Conservation (phyloP, 306 rosid genomes). For the Canavalia ensiformis region DNA sequence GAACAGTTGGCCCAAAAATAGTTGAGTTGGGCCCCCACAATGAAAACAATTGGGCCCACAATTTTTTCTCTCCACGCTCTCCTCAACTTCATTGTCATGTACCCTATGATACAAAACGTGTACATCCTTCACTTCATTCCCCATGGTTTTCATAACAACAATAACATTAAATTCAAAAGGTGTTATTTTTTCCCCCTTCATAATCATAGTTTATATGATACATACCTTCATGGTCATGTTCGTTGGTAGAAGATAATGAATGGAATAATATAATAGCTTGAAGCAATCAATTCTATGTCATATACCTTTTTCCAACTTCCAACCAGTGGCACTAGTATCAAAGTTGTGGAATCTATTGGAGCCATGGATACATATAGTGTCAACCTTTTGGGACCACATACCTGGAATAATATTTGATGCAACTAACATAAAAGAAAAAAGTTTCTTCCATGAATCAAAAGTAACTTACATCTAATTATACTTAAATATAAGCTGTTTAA, state of each 20-base stretch:
- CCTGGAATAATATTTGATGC: conserved; percentile 27
- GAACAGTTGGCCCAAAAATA: conserved; percentile 38
- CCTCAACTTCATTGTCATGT: neutral
- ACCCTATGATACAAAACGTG: conserved; percentile 4
- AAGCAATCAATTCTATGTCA: conserved; percentile 41
- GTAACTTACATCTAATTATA: no score
- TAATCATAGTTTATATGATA: neutral
- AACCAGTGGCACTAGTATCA: conserved; percentile 15
- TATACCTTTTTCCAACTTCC: conserved; percentile 30
- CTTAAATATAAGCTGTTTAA: no score
- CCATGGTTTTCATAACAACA: neutral
- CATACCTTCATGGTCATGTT: conserved; percentile 17
- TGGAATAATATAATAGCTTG: conserved; percentile 22
- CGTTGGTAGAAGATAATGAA: neutral
- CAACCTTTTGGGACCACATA: conserved; percentile 46
- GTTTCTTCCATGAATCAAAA: no score
- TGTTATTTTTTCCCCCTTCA: neutral
- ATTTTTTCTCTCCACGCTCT: no score
- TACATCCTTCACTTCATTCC: conserved; percentile 8
- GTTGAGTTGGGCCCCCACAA: conserved; percentile 42
- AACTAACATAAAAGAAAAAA: neutral
- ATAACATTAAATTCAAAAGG: neutral
- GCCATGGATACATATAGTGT: conserved; percentile 23
- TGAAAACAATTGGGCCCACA: conserved; percentile 29
- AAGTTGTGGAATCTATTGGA: conserved; percentile 43